These are phyloP conservation scores for Pythium dissimile DNA, from an alignment of 352 stramenopile genomes.

Conservation along the genomic window DNA sequence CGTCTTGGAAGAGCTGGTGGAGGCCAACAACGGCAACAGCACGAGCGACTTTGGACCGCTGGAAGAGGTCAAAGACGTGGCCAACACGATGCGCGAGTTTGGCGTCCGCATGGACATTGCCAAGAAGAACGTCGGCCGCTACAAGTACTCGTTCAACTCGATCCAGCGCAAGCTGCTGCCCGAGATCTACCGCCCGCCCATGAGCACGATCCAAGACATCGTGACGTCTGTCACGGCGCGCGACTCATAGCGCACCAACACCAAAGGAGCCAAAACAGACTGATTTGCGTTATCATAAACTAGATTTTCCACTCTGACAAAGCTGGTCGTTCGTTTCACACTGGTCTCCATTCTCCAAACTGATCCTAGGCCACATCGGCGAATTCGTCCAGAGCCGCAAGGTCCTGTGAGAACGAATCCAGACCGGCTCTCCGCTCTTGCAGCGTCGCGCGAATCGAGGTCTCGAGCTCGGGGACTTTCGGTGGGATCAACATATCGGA, in stretches of 20 bases:
- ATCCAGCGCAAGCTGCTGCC: conserved; percentile 96
- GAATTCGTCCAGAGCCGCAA: not conserved
- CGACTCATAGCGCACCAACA: no score
- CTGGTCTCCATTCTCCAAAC: no score
- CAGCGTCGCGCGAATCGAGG: not conserved
- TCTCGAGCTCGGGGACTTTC: not conserved
- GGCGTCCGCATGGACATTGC: conserved; percentile 94
- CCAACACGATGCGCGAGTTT: conserved; percentile 89
- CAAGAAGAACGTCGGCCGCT: conserved; percentile 96
- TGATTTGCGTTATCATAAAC: not conserved
- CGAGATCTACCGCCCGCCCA: conserved; percentile 86
- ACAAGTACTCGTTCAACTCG: conserved; percentile 97
- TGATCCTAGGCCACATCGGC: no score
- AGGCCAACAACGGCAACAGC: conserved; percentile 27
- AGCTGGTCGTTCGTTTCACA: no score
- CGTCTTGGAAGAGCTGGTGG: conserved; percentile 74
- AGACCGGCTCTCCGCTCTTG: not conserved
- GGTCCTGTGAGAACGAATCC: not conserved
- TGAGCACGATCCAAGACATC: conserved; percentile 90
- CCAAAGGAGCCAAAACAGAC: no score
- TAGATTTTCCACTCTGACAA: not conserved
- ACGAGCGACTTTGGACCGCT: conserved; percentile 47
- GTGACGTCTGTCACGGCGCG: conserved; percentile 88
- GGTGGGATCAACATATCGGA: conserved; percentile 4
- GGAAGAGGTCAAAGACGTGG: conserved; percentile 73